These are phyloP conservation scores for Fusarium multiceps DNA, from an alignment of 2,329 filamentous ascomycete genomes.

Conservation along the genomic window DNA sequence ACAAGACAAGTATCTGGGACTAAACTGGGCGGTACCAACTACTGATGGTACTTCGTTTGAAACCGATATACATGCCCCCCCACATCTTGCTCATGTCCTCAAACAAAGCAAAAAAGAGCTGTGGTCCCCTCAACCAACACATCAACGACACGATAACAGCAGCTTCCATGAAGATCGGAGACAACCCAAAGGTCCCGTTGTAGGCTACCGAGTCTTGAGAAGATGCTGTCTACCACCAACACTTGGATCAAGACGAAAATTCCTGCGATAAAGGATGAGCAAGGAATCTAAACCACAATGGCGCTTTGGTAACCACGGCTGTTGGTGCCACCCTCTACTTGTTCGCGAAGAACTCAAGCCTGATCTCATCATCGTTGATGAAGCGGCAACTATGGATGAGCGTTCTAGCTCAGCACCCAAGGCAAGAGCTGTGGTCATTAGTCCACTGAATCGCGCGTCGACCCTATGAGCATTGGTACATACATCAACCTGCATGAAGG, in stretches of 20 bases:
- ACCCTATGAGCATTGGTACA: neutral
- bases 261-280: neutral
- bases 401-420: neutral
- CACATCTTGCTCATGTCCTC: too few relatives aligned
- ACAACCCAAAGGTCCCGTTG: too few relatives aligned
- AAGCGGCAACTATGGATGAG: neutral
- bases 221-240: neutral
- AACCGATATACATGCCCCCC: neutral
- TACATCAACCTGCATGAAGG: neutral
- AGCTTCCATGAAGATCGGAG: too few relatives aligned
- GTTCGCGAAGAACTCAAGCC: neutral
- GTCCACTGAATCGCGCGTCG: neutral
- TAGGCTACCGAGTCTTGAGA: too few relatives aligned
- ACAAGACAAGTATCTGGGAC: neutral
- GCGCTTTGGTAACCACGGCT: neutral
- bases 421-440: neutral
- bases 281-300: neutral
- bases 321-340: neutral
- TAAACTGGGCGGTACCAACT: neutral
- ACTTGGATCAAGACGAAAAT: neutral
- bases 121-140: too few relatives aligned
- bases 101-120: too few relatives aligned
- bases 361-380: neutral
- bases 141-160: too few relatives aligned
- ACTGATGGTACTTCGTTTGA: neutral